phyloP scores from a whole-genome alignment of 1,284 basidiomycete species.

The Tilletia setariae region DNA sequence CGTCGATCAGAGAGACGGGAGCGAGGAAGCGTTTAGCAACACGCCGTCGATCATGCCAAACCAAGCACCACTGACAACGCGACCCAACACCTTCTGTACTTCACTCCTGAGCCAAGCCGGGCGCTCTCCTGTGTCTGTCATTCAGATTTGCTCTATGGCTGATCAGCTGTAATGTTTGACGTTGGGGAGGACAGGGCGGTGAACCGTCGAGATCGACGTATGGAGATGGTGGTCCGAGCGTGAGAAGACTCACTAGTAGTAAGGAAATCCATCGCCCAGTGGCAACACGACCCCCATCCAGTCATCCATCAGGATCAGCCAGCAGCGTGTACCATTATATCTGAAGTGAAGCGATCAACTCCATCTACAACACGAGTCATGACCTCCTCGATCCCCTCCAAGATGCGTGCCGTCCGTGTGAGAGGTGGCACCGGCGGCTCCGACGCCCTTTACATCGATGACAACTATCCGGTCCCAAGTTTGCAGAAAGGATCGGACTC shows the following conservation, averaged over 20 bases:
- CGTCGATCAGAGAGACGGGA: neutral
- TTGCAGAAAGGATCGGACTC: constrained; percentile 19
- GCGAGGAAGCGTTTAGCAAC: neutral
- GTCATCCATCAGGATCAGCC: too few species aligned
- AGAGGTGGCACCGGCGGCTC: constrained; percentile 74
- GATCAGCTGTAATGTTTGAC: too few species aligned
- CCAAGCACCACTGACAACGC: neutral
- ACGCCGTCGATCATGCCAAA: neutral
- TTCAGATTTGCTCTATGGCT: too few species aligned
- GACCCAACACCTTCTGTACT: neutral
- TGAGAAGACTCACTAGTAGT: too few species aligned
- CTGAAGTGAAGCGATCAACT: too few species aligned
- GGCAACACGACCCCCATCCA: too few species aligned
- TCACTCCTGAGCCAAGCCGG: neutral
- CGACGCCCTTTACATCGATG: constrained; percentile 75
- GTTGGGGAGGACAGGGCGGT: too few species aligned
- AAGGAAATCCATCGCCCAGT: too few species aligned
- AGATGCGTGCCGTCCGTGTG: constrained; percentile 79
- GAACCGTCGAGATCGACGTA: too few species aligned
- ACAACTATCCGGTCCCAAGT: constrained; percentile 63
- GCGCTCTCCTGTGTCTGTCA: neutral
- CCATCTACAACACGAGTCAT: neutral
- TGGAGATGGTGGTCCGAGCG: too few species aligned
- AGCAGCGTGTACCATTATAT: neutral
- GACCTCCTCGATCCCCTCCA: constrained; percentile 33